A percentile compares a stretch with the other conserved stretches of the same genome.
These are phyloP conservation scores for Jamesozyma jinghongensis DNA, from an alignment of 805 yeast genomes.

Conservation along the genomic window DNA sequence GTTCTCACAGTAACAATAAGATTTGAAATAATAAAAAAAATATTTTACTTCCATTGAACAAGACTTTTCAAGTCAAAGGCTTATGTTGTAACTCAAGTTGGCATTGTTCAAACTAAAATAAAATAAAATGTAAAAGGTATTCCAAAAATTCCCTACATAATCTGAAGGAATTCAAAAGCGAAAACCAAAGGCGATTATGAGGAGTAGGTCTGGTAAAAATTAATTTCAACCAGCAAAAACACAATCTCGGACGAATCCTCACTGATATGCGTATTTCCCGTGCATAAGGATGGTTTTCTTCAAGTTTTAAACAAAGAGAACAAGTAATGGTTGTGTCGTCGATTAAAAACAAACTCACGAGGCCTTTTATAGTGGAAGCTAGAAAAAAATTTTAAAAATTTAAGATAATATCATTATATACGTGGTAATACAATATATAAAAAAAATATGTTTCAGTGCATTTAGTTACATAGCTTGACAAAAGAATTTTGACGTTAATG, in stretches of 20 bases:
- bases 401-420: neutral
- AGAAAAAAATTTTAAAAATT: neutral
- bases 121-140: constrained; percentile 9
- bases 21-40: neutral
- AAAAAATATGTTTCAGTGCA: too few relatives aligned
- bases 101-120: neutral
- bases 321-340: too few relatives aligned
- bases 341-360: too few relatives aligned
- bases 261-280: constrained; percentile 99
- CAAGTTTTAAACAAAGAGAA: constrained; percentile 1
- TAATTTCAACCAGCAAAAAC: constrained; percentile 99
- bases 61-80: too few relatives aligned
- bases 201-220: constrained; percentile 80
- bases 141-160: constrained; percentile 73
- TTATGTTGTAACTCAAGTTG: too few relatives aligned
- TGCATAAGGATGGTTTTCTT: constrained; percentile 83
- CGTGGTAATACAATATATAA: neutral
- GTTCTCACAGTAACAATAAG: constrained; percentile 1
- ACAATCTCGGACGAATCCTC: constrained; percentile 99
- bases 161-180: constrained; percentile 36
- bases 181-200: constrained; percentile 32
- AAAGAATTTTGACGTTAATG: too few relatives aligned
- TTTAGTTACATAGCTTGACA: too few relatives aligned
- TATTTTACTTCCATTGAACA: too few relatives aligned
- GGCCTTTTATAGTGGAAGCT: too few relatives aligned